phyloP scores from a whole-genome alignment of 768 basidiomycete genomes.

The Erythrobasidium yunnanense region DNA sequence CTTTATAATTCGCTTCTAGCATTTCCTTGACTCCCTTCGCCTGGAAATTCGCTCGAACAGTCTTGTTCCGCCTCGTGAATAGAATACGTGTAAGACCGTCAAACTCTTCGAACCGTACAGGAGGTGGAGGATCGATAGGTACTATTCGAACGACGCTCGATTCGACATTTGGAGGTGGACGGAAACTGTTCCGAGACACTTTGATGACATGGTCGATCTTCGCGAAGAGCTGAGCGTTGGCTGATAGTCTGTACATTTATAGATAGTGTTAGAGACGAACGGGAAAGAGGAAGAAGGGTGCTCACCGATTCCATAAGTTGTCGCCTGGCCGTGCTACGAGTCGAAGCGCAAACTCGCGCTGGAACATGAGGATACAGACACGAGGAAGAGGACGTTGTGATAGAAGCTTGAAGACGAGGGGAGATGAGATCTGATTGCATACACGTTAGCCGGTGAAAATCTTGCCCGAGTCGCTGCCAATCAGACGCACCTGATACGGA shows the following conservation, averaged over 20 bases:
- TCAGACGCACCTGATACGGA: conserved; percentile 64
- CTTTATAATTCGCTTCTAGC: conserved; percentile 84
- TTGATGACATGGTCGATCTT: conserved; percentile 94
- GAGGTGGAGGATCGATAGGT: conserved; percentile 88
- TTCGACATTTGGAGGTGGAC: conserved; percentile 90
- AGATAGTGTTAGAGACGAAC: not conserved
- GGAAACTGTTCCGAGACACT: conserved; percentile 91
- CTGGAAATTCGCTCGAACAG: conserved; percentile 67
- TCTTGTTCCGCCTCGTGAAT: conserved; percentile 83
- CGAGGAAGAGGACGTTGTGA: conserved; percentile 92
- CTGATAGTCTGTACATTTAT: conserved; percentile 49
- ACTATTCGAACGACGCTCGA: conserved; percentile 80
- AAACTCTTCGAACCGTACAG: conserved; percentile 91
- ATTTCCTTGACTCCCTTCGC: conserved; percentile 91
- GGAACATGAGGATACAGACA: conserved; percentile 97
- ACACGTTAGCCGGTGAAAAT: not conserved
- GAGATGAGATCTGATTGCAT: conserved; percentile 67
- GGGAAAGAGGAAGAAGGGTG: not conserved
- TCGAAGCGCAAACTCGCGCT: conserved; percentile 91
- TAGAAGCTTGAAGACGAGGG: conserved; percentile 88
- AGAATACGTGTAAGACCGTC: conserved; percentile 86
- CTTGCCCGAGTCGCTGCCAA: not conserved
- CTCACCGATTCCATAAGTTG: conserved; percentile 68
- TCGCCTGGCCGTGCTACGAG: conserved; percentile 75
- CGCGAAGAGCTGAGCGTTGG: conserved; percentile 94